Conservation (phyloP, 2,329 filamentous ascomycete species). For the Pestalotiopsis sp. region DNA sequence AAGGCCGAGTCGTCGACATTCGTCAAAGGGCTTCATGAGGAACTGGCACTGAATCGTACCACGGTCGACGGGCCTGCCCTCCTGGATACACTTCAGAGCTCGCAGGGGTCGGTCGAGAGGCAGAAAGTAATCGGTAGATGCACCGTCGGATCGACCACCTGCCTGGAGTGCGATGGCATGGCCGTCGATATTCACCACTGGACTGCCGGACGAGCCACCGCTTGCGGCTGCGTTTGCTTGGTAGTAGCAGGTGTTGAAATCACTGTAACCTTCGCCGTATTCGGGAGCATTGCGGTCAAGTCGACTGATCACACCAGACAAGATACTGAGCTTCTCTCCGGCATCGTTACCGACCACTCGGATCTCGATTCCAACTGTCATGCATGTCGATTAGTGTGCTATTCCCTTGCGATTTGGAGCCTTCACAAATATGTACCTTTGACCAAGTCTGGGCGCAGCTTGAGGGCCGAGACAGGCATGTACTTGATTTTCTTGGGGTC, state of each 20-base stretch:
- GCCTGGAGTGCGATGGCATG: conserved; percentile 91
- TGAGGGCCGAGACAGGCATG: conserved; percentile 83
- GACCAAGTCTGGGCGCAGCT: conserved; percentile 83
- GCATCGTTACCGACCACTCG: conserved; percentile 98
- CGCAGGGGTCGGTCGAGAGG: conserved; percentile 88
- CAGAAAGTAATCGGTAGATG: conserved; percentile 96
- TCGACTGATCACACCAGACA: conserved; percentile 95
- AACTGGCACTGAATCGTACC: conserved; percentile 99
- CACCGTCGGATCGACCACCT: conserved; percentile 89
- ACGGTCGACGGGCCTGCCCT: conserved; percentile 74
- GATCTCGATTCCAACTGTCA: conserved; percentile 83
- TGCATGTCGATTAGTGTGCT: conserved; percentile 13
- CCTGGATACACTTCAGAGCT: conserved; percentile 83
- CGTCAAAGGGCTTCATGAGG: conserved; percentile 95
- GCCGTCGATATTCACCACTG: conserved; percentile 94
- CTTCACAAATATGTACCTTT: conserved; percentile 48
- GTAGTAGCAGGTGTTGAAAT: conserved; percentile 96
- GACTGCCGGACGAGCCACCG: conserved; percentile 96
- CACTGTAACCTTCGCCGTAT: conserved; percentile 96
- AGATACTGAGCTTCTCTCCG: conserved; percentile 95
- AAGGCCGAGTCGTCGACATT: conserved; percentile 87
- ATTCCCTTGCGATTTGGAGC: background rate
- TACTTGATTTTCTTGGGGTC: conserved; percentile 96
- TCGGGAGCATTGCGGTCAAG: conserved; percentile 96
- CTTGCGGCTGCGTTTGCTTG: conserved; percentile 96